phyloP scores from a whole-genome alignment of 768 basidiomycete genomes.

The Mycena pura region DNA sequence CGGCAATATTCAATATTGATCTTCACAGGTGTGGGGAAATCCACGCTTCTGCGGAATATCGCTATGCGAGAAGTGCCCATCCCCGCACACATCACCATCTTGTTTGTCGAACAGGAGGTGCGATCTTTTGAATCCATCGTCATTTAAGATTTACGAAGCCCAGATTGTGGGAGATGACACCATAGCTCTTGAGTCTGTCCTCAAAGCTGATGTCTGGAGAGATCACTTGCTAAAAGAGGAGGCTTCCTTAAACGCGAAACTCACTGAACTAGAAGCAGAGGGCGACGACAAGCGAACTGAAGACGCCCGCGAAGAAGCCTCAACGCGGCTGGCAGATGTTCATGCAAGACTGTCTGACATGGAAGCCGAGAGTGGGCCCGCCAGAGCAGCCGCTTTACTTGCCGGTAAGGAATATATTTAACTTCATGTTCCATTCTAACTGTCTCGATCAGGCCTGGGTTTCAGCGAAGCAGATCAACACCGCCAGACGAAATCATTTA shows the following conservation, averaged over 20 bases:
- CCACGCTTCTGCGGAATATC: constrained; percentile 92
- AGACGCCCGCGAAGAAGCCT: constrained; percentile 86
- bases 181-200: constrained; percentile 87
- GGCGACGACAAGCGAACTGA: constrained; percentile 82
- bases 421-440: neutral
- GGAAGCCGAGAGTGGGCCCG: constrained; percentile 98
- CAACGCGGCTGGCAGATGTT: constrained; percentile 83
- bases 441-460: constrained; percentile 69
- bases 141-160: neutral
- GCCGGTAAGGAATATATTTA: constrained; percentile 59
- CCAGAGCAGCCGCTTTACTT: constrained; percentile 85
- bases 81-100: constrained; percentile 92
- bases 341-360: constrained; percentile 94
- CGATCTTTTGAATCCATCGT: constrained; percentile 16
- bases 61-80: constrained; percentile 95
- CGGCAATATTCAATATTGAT: neutral
- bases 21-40: constrained; percentile 86
- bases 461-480: constrained; percentile 90
- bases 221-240: constrained; percentile 92
- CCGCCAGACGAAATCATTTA: constrained; percentile 84
- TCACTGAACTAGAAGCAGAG: constrained; percentile 75
- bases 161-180: constrained; percentile 96
- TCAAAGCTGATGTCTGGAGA: constrained; percentile 99
- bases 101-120: constrained; percentile 98
- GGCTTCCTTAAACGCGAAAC: constrained; percentile 69